phyloP scores from a whole-genome alignment of 352 stramenopile species.

The Lagenidium sp. region DNA sequence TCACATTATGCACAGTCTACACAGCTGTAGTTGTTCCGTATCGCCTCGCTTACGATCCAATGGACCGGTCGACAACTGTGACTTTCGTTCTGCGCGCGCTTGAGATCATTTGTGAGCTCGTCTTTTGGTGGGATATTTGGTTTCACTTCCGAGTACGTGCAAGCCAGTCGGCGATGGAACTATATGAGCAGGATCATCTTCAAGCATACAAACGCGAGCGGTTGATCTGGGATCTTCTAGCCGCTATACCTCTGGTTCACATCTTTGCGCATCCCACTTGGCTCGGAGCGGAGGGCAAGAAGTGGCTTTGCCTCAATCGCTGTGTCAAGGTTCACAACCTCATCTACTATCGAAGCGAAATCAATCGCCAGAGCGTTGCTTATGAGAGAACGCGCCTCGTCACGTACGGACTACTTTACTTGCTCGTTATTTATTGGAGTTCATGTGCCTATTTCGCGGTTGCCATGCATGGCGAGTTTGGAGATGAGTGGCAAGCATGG shows the following conservation, averaged over 20 bases:
- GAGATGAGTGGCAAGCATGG: slow-evolving; percentile 43
- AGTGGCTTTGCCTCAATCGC: slow-evolving; percentile 41
- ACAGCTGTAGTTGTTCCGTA: slow-evolving; percentile 38
- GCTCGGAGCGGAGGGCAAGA: slow-evolving; percentile 8
- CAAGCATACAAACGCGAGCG: slow-evolving; percentile 43
- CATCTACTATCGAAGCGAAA: slow-evolving; percentile 49
- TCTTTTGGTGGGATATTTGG: slow-evolving; percentile 47
- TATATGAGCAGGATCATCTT: slow-evolving; percentile 53
- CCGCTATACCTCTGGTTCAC: slow-evolving; percentile 42
- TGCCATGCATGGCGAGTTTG: slow-evolving; percentile 45
- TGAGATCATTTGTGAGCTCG: slow-evolving; percentile 32
- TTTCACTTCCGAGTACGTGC: slow-evolving; percentile 45
- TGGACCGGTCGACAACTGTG: slow-evolving; percentile 31
- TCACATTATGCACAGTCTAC: slow-evolving; percentile 37
- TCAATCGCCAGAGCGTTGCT: slow-evolving; percentile 43
- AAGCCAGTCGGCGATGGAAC: slow-evolving; percentile 41
- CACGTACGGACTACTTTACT: slow-evolving; percentile 44
- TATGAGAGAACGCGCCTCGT: slow-evolving; percentile 48
- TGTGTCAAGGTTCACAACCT: slow-evolving; percentile 48
- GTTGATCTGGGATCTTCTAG: slow-evolving; percentile 24
- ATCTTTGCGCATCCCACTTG: slow-evolving; percentile 18
- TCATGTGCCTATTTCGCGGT: slow-evolving; percentile 55
- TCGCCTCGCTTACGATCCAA: slow-evolving; percentile 40
- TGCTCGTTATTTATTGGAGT: slow-evolving; percentile 53
- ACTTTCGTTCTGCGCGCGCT: slow-evolving; percentile 20